Evolutionary conservation across 2,329 filamentous ascomycete genomes (phyloP).

Genomic region (Fusarium sp.): DNA sequence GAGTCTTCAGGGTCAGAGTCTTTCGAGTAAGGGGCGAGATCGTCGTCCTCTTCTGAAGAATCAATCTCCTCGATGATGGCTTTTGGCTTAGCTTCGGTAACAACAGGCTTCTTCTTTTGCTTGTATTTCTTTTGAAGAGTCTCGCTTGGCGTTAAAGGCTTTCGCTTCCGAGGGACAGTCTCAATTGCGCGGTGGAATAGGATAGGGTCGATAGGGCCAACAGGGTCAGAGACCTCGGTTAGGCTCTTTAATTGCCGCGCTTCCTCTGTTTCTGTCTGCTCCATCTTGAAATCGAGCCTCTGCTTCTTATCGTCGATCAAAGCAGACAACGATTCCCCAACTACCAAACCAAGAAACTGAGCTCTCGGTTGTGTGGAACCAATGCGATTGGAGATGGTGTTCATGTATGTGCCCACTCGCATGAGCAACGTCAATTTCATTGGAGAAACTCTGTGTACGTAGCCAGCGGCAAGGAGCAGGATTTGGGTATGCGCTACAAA

Average conservation of each 20-base stretch:
- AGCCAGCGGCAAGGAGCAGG: constrained; percentile 79
- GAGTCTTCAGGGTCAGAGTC: constrained; percentile 91
- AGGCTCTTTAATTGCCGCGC: constrained; percentile 79
- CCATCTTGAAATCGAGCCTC: constrained; percentile 83
- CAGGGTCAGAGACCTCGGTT: constrained; percentile 66
- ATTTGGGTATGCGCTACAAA: constrained; percentile 79
- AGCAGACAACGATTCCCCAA: constrained; percentile 76
- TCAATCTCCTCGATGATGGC: constrained; percentile 73
- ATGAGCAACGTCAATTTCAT: constrained; percentile 74
- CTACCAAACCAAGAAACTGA: constrained; percentile 86
- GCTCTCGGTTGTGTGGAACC: constrained; percentile 77
- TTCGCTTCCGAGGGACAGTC: neutral
- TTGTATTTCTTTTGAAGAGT: constrained; percentile 38
- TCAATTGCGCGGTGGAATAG: constrained; percentile 31
- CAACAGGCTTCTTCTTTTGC: constrained; percentile 43
- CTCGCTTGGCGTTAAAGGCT: constrained; percentile 4
- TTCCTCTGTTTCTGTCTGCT: constrained; percentile 78
- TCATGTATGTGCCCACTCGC: constrained; percentile 77
- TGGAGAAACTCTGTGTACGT: constrained; percentile 72
- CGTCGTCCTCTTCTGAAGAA: constrained; percentile 69
- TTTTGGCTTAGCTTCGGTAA: constrained; percentile 47
- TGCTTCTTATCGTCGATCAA: constrained; percentile 75
- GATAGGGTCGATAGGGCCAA: constrained; percentile 67
- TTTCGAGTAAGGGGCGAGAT: constrained; percentile 82
- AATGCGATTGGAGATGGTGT: constrained; percentile 84